Conservation (phyloP, 768 basidiomycete genomes). For the Suillus sp. region DNA sequence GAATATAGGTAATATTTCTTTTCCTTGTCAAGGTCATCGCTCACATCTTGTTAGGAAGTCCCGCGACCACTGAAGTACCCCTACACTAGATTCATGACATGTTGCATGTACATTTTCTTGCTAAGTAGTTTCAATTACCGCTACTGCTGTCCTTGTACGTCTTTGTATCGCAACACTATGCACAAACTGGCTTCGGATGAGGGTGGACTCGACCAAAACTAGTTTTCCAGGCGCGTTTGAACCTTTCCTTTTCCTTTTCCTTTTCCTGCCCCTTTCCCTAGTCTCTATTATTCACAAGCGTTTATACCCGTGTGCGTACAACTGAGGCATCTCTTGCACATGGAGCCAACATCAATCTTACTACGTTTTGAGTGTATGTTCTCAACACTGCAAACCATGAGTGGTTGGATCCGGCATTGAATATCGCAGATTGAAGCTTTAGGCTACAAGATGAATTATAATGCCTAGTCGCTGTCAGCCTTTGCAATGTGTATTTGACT, state of each 20-base stretch:
- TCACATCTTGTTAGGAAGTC: conserved; percentile 62
- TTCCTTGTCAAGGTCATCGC: conserved; percentile 12
- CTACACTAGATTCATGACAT: conserved; percentile 27
- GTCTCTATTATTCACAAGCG: neutral
- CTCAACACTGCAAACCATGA: neutral
- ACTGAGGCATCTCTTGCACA: neutral
- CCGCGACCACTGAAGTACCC: conserved; percentile 78
- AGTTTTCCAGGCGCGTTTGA: neutral
- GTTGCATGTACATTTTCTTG: neutral
- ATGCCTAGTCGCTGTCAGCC: neutral
- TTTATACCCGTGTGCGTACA: neutral
- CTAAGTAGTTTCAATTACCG: neutral
- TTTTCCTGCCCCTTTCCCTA: neutral
- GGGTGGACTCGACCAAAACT: neutral
- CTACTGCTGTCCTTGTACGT: neutral
- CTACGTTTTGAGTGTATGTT: neutral
- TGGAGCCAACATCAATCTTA: neutral
- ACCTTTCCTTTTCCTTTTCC: neutral
- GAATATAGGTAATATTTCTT: conserved; percentile 73
- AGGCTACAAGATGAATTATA: neutral
- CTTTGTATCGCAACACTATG: neutral
- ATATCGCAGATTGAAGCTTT: neutral
- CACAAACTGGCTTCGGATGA: conserved; percentile 1
- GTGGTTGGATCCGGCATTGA: neutral
- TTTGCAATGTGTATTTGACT: neutral